A percentile compares a stretch with the other conserved stretches of the same genome.
Evolutionary conservation across 352 stramenopile genomes (phyloP).

Genomic region (Globisporangium perplexum): DNA sequence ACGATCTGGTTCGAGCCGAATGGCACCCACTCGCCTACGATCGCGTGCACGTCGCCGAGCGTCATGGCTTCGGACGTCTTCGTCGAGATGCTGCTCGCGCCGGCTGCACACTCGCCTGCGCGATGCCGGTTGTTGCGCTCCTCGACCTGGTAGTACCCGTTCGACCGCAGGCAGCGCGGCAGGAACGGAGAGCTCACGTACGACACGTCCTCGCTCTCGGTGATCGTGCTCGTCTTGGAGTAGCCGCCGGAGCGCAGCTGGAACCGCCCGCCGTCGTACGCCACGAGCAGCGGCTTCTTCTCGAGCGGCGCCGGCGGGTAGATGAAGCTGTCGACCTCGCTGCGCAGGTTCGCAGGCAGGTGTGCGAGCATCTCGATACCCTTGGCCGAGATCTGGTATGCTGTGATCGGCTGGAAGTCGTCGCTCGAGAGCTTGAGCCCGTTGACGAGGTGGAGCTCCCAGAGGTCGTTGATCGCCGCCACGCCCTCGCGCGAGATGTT

Average conservation of each 20-base stretch:
- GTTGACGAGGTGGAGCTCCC: conserved; percentile 91
- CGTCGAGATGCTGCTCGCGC: conserved; percentile 83
- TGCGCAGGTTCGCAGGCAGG: conserved; percentile 65
- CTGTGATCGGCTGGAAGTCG: conserved; percentile 94
- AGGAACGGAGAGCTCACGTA: conserved; percentile 97
- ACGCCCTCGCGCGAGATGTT: conserved; percentile 96
- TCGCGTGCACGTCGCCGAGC: conserved; percentile 93
- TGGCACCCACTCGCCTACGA: conserved; percentile 97
- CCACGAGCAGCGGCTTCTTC: conserved; percentile 36
- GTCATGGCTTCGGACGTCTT: conserved; percentile 92
- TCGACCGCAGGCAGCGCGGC: conserved; percentile 92
- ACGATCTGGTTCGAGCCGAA: conserved; percentile 98
- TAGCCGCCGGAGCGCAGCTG: conserved; percentile 78
- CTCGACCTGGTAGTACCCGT: conserved; percentile 62
- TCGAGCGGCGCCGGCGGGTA: conserved; percentile 47
- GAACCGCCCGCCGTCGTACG: conserved; percentile 75
- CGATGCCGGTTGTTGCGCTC: conserved; percentile 92
- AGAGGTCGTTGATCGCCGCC: conserved; percentile 93
- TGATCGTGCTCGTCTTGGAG: conserved; percentile 88
- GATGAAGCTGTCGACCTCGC: conserved; percentile 62
- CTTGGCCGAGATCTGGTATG: conserved; percentile 93
- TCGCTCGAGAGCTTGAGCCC: conserved; percentile 92
- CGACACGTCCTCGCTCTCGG: conserved; percentile 95
- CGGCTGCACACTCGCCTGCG: conserved; percentile 78
- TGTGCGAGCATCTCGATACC: conserved; percentile 82